Evolutionary conservation across 805 yeast genomes (phyloP).

Genomic region (Candida insectalens): DNA sequence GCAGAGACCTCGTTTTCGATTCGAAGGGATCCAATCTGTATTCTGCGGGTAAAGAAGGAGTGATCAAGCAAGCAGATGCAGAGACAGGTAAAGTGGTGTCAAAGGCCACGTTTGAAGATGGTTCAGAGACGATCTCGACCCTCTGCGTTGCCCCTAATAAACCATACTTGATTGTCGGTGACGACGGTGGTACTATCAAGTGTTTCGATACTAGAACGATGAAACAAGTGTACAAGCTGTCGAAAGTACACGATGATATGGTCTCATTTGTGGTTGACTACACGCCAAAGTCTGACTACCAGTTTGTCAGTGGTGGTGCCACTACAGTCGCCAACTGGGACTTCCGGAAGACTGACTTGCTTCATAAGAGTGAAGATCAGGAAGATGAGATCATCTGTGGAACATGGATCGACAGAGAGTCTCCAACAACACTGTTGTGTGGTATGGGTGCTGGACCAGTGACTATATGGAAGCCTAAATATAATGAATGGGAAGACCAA

Average conservation of each 20-base stretch:
- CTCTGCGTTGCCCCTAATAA: slow-evolving; percentile 36
- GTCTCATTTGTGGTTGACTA: slow-evolving; percentile 66
- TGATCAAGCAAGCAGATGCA: slow-evolving; percentile 63
- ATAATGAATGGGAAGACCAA: slow-evolving; percentile 68
- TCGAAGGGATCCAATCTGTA: slow-evolving; percentile 36
- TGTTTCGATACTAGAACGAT: slow-evolving; percentile 47
- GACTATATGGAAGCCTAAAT: slow-evolving; percentile 74
- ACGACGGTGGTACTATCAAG: slow-evolving; percentile 61
- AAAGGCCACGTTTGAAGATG: slow-evolving; percentile 27
- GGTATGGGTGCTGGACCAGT: slow-evolving; percentile 89
- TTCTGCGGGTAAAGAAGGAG: slow-evolving; percentile 72
- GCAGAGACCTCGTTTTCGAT: slow-evolving; percentile 63
- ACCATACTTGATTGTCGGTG: slow-evolving; percentile 45
- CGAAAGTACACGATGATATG: slow-evolving; percentile 64
- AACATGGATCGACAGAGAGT: slow-evolving; percentile 53
- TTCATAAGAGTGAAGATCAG: slow-evolving; percentile 73
- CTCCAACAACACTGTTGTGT: slow-evolving; percentile 43
- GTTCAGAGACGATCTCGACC: slow-evolving; percentile 26
- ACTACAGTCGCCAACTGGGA: slow-evolving; percentile 76
- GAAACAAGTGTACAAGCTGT: slow-evolving; percentile 35
- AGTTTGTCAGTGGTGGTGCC: slow-evolving; percentile 71
- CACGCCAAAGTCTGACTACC: slow-evolving; percentile 65
- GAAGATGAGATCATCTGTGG: slow-evolving; percentile 85
- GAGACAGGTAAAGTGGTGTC: slow-evolving; percentile 67
- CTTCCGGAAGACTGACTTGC: slow-evolving; percentile 52